phyloP scores from a whole-genome alignment of 1,284 basidiomycete genomes.

The Boletus sp. region DNA sequence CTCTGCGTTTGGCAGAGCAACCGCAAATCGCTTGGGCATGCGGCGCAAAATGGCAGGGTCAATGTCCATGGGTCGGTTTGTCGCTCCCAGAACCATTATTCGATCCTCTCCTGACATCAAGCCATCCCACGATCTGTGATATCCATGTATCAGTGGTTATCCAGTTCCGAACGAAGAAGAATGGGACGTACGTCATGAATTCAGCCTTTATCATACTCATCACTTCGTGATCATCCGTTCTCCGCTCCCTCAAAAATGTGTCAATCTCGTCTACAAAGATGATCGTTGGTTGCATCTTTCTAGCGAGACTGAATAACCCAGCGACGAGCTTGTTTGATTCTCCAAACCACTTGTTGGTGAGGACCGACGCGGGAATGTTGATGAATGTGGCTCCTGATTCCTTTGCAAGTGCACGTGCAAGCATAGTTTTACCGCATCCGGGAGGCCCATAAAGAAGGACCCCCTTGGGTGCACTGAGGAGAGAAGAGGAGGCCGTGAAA shows the following conservation, averaged over 20 bases:
- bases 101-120: constrained; percentile 83
- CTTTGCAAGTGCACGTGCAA: constrained; percentile 94
- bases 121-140: constrained; percentile 90
- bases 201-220: constrained; percentile 99
- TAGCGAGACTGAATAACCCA: constrained; percentile 89
- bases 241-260: constrained; percentile 89
- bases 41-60: constrained; percentile 94
- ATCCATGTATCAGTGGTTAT: background rate
- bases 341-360: constrained; percentile 96
- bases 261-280: constrained; percentile 99
- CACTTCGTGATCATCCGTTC: constrained; percentile 92
- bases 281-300: constrained; percentile 83
- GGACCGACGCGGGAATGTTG: constrained; percentile 80
- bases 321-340: constrained; percentile 98
- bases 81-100: constrained; percentile 94
- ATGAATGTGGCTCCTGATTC: constrained; percentile 98
- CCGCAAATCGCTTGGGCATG: constrained; percentile 97
- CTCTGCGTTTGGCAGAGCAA: constrained; percentile 79
- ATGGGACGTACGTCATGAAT: constrained; percentile 88
- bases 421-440: constrained; percentile 94
- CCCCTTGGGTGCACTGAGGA: constrained; percentile 76
- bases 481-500: constrained; percentile 76
- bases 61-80: constrained; percentile 95
- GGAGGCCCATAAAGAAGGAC: constrained; percentile 91
- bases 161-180: background rate